phyloP scores from a whole-genome alignment of 163 green algal genomes.

The Smithsoniella earleae region DNA sequence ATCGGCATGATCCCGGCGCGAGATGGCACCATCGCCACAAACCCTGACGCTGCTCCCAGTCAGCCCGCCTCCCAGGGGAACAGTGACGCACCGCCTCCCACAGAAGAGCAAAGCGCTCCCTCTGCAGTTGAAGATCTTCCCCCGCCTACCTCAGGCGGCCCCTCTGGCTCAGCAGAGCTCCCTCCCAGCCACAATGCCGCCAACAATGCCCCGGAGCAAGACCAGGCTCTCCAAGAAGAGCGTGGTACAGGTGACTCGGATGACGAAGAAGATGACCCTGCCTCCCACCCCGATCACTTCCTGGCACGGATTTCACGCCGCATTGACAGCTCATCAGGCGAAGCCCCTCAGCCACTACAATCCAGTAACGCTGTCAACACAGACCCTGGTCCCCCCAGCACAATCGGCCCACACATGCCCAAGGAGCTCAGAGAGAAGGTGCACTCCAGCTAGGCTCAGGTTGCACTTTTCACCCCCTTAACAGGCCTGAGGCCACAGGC shows the following conservation, averaged over 20 bases:
- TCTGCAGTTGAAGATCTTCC: not conserved
- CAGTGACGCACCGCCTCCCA: not conserved
- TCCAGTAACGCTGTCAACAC: slow-evolving; percentile 19
- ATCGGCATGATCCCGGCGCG: slow-evolving; percentile 1
- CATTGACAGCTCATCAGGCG: not conserved
- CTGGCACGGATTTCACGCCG: not conserved
- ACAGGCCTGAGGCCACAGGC: no score
- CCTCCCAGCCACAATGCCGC: not conserved
- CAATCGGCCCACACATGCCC: not conserved
- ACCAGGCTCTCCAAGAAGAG: not conserved
- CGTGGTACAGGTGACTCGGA: not conserved
- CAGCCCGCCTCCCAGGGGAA: no score
- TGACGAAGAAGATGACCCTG: not conserved
- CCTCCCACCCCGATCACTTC: not conserved
- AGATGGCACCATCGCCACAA: not conserved
- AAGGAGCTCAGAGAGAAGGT: slow-evolving; percentile 7
- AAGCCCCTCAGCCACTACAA: not conserved
- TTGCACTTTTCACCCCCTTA: no score
- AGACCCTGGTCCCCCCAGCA: not conserved
- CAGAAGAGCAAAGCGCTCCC: slow-evolving; percentile 30
- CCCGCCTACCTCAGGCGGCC: slow-evolving; percentile 26
- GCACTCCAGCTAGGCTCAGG: no score
- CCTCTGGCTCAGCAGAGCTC: slow-evolving; percentile 28
- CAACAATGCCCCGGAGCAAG: not conserved
- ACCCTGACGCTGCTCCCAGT: not conserved